Evolutionary conservation across 73 alveolate genomes (phyloP).

Genomic region (Paramecium octaurelia): DNA sequence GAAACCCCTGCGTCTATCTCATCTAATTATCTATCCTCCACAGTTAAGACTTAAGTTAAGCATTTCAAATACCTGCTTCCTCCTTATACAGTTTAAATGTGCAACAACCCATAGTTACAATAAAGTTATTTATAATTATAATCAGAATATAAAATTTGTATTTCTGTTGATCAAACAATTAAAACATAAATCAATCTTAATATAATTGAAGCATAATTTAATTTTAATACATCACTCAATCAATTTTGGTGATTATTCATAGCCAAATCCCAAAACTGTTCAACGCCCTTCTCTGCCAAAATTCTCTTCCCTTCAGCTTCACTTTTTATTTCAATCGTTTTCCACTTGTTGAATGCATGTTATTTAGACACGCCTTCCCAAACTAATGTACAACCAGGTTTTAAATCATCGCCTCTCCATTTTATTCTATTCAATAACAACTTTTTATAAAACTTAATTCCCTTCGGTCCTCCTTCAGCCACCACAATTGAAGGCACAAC

Average conservation of each 20-base stretch:
- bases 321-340: conserved; percentile 72
- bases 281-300: conserved; percentile 77
- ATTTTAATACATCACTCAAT: background rate
- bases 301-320: conserved; percentile 84
- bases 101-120: background rate
- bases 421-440: conserved; percentile 80
- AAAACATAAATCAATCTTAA: background rate
- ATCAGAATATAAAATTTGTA: background rate
- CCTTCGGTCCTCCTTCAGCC: conserved; percentile 93
- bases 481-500: conserved; percentile 75
- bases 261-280: conserved; percentile 80
- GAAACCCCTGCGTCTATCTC: background rate
- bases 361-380: conserved; percentile 89
- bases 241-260: conserved; percentile 20
- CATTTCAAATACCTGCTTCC: background rate
- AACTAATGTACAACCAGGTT: conserved; percentile 72
- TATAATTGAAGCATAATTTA: background rate
- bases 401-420: conserved; percentile 66
- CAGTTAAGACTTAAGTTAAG: background rate
- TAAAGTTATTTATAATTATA: background rate
- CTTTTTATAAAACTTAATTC: conserved; percentile 81
- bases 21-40: background rate
- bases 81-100: background rate
- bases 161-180: background rate
- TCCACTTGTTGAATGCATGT: conserved; percentile 78